Evolutionary conservation across 345 rosid genomes (phyloP).

Genomic region (Salix arbutifolia): DNA sequence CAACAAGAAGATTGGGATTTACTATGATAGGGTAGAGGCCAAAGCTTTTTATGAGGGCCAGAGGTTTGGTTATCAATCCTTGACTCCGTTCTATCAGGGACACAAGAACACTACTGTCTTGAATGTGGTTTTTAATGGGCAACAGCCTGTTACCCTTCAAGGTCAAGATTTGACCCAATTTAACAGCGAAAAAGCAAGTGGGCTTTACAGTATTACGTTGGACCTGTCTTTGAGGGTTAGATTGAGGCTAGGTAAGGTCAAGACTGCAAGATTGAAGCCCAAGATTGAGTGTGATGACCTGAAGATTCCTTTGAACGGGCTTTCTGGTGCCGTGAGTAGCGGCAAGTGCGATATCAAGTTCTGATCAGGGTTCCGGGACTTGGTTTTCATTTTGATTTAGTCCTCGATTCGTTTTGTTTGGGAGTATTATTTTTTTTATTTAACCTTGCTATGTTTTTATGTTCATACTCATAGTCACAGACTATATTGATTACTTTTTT

Average conservation of each 20-base stretch:
- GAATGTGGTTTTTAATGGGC: constrained; percentile 39
- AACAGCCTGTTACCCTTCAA: constrained; percentile 27
- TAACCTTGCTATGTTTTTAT: background rate
- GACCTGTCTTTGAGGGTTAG: constrained; percentile 52
- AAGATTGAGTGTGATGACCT: constrained; percentile 55
- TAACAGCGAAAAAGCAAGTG: constrained; percentile 34
- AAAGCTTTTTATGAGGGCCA: constrained; percentile 30
- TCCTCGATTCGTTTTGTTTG: background rate
- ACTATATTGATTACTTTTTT: background rate
- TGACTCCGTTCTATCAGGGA: constrained; percentile 68
- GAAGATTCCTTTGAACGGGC: constrained; percentile 48
- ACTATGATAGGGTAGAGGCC: constrained; percentile 37
- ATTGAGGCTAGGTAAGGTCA: constrained; percentile 56
- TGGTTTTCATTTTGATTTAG: background rate
- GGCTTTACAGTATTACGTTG: constrained; percentile 49
- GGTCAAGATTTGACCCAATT: constrained; percentile 22
- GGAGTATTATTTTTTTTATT: background rate
- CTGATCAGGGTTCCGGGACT: background rate
- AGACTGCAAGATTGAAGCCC: constrained; percentile 47
- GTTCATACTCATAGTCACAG: background rate
- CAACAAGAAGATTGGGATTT: constrained; percentile 37
- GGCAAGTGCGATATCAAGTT: constrained; percentile 31
- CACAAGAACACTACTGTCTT: constrained; percentile 63
- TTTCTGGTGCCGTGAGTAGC: constrained; percentile 17
- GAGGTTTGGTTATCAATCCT: constrained; percentile 26